These are phyloP conservation scores for Hura crepitans DNA, from an alignment of 441 rosid species.

Conservation along the genomic window DNA sequence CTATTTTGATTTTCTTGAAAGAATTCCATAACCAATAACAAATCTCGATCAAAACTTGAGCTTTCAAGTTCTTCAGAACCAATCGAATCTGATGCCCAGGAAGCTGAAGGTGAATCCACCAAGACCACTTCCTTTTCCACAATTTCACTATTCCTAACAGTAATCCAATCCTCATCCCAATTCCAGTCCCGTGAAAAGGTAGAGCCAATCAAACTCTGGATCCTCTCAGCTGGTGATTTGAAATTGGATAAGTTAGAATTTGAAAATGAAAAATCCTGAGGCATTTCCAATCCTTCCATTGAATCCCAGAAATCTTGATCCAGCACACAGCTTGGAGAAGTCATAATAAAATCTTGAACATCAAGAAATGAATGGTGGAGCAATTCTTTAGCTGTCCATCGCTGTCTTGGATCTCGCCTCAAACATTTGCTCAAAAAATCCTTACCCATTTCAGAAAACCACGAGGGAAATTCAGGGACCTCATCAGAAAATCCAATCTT, in stretches of 20 bases:
- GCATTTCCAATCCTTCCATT: slow-evolving; percentile 33
- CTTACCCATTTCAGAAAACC: slow-evolving; percentile 52
- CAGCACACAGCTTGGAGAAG: slow-evolving; percentile 67
- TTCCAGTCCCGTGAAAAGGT: slow-evolving; percentile 31
- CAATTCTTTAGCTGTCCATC: slow-evolving; percentile 56
- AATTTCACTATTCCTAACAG: slow-evolving; percentile 45
- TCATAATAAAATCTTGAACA: slow-evolving; percentile 15
- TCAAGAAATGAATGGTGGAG: slow-evolving; percentile 65
- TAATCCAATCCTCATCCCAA: slow-evolving; percentile 55
- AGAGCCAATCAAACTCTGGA: slow-evolving; percentile 41
- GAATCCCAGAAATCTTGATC: slow-evolving; percentile 71
- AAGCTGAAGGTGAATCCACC: slow-evolving; percentile 30
- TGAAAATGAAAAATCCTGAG: slow-evolving; percentile 19
- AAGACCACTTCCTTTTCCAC: slow-evolving; percentile 27
- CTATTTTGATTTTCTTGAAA: slow-evolving; percentile 5
- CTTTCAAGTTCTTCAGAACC: slow-evolving; percentile 22
- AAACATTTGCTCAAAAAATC: slow-evolving; percentile 67
- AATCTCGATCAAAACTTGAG: slow-evolving; percentile 20
- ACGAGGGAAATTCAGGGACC: slow-evolving; percentile 54
- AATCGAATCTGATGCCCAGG: slow-evolving; percentile 16
- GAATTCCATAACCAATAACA: slow-evolving; percentile 5
- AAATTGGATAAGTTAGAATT: too few relatives aligned
- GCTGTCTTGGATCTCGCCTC: slow-evolving; percentile 45
- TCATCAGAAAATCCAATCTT: slow-evolving; percentile 66
- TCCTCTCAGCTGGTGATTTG: slow-evolving; percentile 37